These are phyloP conservation scores for Macrocybe gigantea DNA, from an alignment of 768 basidiomycete genomes.

Conservation along the genomic window DNA sequence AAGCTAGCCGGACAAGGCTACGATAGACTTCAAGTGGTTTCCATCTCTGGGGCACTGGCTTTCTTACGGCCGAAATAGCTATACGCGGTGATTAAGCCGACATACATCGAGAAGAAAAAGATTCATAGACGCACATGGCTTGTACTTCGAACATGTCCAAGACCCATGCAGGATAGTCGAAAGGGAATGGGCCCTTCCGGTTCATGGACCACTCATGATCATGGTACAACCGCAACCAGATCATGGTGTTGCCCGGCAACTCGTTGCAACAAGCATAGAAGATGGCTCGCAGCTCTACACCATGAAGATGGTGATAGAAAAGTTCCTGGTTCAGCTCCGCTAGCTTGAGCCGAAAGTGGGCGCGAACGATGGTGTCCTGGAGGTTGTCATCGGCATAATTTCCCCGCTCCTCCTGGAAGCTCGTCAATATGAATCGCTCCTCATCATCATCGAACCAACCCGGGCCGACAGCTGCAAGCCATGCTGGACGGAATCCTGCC, in stretches of 20 bases:
- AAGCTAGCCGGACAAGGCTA: no score
- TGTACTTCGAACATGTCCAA: not conserved
- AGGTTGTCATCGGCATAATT: not conserved
- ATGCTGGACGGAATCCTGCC: slow-evolving; percentile 9
- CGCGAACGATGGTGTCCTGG: not conserved
- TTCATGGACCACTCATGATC: not conserved
- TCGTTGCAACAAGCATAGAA: slow-evolving; percentile 1
- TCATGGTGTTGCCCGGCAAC: slow-evolving; percentile 1
- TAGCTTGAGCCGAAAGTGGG: no score
- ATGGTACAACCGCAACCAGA: slow-evolving; percentile 2
- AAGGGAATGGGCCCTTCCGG: not conserved
- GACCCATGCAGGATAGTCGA: not conserved
- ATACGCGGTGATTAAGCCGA: no score
- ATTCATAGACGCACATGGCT: slow-evolving; percentile 5
- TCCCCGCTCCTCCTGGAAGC: not conserved
- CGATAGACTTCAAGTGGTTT: no score
- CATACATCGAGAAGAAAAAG: no score
- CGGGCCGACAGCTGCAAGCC: slow-evolving; percentile 6
- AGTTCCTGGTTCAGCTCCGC: no score
- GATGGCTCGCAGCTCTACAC: slow-evolving; percentile 2
- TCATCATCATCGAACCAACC: slow-evolving; percentile 2
- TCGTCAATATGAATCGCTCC: slow-evolving; percentile 2
- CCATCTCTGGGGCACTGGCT: no score
- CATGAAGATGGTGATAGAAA: not conserved
- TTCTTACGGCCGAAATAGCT: no score